phyloP scores from a whole-genome alignment of 345 rosid genomes.

The Passiflora organensis region DNA sequence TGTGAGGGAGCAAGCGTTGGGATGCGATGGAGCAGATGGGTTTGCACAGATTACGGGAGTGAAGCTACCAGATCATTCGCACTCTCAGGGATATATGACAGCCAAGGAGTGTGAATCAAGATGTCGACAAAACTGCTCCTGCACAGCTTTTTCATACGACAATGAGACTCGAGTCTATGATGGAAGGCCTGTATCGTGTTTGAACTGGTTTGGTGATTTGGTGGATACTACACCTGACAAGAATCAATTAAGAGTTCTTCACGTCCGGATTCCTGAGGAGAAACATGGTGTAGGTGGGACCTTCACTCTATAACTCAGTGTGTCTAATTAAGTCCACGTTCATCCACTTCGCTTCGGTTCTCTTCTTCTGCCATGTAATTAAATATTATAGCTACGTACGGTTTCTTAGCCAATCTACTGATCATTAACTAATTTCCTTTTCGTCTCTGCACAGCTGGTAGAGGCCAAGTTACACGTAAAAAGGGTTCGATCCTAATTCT shows the following conservation, averaged over 20 bases:
- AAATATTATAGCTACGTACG: too few species aligned
- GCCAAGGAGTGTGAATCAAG: conserved; percentile 6
- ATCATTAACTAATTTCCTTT: not conserved
- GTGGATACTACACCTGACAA: conserved; percentile 1
- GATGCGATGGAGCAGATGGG: conserved; percentile 2
- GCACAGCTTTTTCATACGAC: conserved; percentile 8
- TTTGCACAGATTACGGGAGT: not conserved
- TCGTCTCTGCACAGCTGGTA: not conserved
- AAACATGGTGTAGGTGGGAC: not conserved
- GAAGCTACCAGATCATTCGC: conserved; percentile 13
- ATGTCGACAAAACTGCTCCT: conserved; percentile 14
- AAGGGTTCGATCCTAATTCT: not conserved
- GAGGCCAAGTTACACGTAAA: not conserved
- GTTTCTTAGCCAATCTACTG: too few species aligned
- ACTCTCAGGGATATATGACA: not conserved
- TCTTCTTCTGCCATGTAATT: too few species aligned
- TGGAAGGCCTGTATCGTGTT: not conserved
- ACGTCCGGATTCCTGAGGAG: not conserved
- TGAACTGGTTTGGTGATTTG: conserved; percentile 11
- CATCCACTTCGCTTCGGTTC: too few species aligned
- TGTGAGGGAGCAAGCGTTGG: not conserved
- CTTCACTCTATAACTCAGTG: too few species aligned
- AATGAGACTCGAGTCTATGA: not conserved
- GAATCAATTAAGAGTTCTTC: not conserved
- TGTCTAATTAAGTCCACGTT: too few species aligned